Conservation (phyloP, 2,329 filamentous ascomycete genomes). For the Sporothrix euskadiensis region DNA sequence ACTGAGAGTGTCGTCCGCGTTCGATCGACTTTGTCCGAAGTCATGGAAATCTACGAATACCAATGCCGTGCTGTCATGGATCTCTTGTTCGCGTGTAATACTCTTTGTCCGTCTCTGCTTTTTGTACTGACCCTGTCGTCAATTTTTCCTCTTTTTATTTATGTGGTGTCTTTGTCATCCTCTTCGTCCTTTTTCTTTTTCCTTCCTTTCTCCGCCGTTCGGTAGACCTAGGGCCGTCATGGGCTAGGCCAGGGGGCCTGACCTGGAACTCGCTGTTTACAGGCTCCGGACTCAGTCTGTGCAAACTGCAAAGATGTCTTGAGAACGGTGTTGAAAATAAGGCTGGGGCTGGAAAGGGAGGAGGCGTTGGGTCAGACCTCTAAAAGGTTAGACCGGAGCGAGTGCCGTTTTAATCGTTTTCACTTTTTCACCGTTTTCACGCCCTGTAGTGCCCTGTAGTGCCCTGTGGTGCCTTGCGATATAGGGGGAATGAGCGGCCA, state of each 20-base stretch:
- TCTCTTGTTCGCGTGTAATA: not conserved
- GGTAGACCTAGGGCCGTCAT: not conserved
- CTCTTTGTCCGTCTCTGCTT: not conserved
- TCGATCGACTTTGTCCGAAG: conserved; percentile 16
- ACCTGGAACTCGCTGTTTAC: conserved; percentile 19
- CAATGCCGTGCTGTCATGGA: not conserved
- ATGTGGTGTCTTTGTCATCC: not conserved
- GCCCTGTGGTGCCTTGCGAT: too few relatives aligned
- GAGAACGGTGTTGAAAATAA: conserved; percentile 4
- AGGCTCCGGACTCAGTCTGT: conserved; percentile 22
- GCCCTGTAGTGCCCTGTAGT: not conserved
- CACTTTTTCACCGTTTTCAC: not conserved
- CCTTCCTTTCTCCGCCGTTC: conserved; percentile 12
- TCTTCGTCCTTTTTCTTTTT: not conserved
- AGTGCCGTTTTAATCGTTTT: not conserved
- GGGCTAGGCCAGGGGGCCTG: not conserved
- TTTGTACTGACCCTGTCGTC: not conserved
- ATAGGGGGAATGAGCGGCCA: too few relatives aligned
- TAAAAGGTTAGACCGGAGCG: not conserved
- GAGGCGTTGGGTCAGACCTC: not conserved
- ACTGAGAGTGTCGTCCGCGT: not conserved
- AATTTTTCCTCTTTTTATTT: conserved; percentile 19
- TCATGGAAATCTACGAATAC: not conserved
- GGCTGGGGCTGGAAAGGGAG: not conserved
- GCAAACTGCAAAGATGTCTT: not conserved